Conservation (phyloP, 1,139 yeast genomes). For the Geotrichum citri-aurantii region DNA sequence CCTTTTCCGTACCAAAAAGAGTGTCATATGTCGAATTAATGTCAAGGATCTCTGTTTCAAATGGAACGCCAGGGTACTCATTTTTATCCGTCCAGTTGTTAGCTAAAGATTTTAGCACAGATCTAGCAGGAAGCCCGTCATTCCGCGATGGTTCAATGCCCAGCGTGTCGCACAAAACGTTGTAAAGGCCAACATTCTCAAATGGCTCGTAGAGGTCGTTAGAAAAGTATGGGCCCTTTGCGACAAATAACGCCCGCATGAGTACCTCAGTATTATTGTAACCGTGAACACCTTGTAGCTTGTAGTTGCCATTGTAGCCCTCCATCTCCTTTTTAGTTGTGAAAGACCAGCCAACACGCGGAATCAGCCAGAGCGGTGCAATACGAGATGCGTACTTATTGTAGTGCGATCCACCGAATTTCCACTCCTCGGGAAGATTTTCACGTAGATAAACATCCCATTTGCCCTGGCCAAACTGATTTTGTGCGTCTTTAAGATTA, state of each 20-base stretch:
- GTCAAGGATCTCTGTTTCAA: conserved; percentile 32
- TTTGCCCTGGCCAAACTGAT: conserved; percentile 33
- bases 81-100: conserved; percentile 50
- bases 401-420: conserved; percentile 52
- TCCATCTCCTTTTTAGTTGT: conserved; percentile 53
- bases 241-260: conserved; percentile 80
- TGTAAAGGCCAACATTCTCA: conserved; percentile 65
- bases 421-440: conserved; percentile 57
- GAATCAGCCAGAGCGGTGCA: conserved; percentile 83
- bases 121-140: conserved; percentile 48
- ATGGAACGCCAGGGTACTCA: conserved; percentile 55
- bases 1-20: conserved; percentile 20
- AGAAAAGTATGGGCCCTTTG: conserved; percentile 58
- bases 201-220: conserved; percentile 52
- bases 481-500: conserved; percentile 31
- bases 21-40: conserved; percentile 34
- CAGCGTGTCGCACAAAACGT: conserved; percentile 65
- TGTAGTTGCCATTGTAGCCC: conserved; percentile 41
- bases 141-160: conserved; percentile 52
- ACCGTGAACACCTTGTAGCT: conserved; percentile 78
- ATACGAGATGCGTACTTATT: conserved; percentile 52
- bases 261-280: conserved; percentile 68
- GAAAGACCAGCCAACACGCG: conserved; percentile 74
- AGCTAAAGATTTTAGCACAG: conserved; percentile 3
- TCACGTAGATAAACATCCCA: conserved; percentile 50